Evolutionary conservation across 2,329 filamentous ascomycete species (phyloP), one percentile per base, ranked within the genome.

Genomic region (Colletotrichum godetiae): DNA sequence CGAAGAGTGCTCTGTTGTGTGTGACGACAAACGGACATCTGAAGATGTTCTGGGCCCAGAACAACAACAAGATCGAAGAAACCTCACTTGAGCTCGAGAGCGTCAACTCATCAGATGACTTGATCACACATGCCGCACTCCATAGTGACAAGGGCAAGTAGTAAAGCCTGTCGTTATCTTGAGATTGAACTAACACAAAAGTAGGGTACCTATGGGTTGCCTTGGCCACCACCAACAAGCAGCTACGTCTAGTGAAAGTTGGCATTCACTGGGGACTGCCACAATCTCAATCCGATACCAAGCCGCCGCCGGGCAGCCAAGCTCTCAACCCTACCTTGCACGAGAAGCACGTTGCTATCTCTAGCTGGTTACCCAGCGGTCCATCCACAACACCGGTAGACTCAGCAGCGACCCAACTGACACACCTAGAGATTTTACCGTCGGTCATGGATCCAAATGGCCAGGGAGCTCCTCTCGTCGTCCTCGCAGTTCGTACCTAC

Each of bases 41-140:
- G 67, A 93, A 92, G 78, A 86, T 98, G 78, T 88, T 95, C 61
- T 98, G 92, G 84, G 90, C 93, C 53, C 94, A 95, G 76, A 91
- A 90, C 56, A 94, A 92, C 80, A 89, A 87, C 68, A 90, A 90
- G 77, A 92, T 94, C 83, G 90, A 92, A 73, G 94, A 97, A 79
- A 89, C 91, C 0, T 89, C 89, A 3, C 85, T 92, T n/a, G 93
- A 96, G 75, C 83, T 97, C 46, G 93, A 95, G 79, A 92, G 91
- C 74, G 88, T 94, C 69, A 88, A 91, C 33, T 91, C 91, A 42
- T 91, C 92, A 0, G 91, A 95, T 75, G 92, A 95, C 75, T 81
- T 94, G n/a, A 88, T 96, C 63, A 95, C 94, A 0, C 95, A 97
- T 83, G 94, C 94, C 12, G 89, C 94, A 52, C 86, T 95, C 74